phyloP scores from a whole-genome alignment of 176 grass and related monocot species.

The Luzula sylvatica region DNA sequence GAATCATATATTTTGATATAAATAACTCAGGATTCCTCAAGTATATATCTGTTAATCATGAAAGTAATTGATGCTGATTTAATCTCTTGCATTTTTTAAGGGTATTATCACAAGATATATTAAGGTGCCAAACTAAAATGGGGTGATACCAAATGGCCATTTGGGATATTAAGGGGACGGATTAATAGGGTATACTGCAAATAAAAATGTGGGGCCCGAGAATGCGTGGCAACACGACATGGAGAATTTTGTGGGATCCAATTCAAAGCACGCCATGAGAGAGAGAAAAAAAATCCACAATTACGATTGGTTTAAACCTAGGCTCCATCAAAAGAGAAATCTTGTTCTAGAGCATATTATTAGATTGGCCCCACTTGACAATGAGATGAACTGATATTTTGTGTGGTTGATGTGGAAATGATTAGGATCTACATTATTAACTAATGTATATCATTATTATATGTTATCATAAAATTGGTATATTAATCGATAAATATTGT shows the following conservation, averaged over 20 bases:
- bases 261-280: neutral
- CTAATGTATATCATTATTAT: no score
- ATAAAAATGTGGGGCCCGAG: neutral
- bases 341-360: neutral
- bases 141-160: slow-evolving; percentile 13
- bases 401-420: no score
- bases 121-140: no score
- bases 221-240: slow-evolving; percentile 6
- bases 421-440: no score
- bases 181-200: slow-evolving; percentile 3
- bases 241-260: neutral
- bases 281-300: neutral
- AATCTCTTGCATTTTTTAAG: neutral
- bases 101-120: no score
- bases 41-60: slow-evolving; percentile 16
- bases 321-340: slow-evolving; percentile 1
- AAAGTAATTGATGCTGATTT: slow-evolving; percentile 17
- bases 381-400: neutral
- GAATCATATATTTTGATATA: slow-evolving; percentile 24
- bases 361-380: neutral
- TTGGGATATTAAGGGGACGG: slow-evolving; percentile 1
- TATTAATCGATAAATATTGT: neutral
- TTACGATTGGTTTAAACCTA: no score
- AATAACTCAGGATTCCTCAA: slow-evolving; percentile 12
- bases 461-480: no score